These are phyloP conservation scores for Nitzschia sp. DNA, from an alignment of 108 stramenopile species.

Conservation along the genomic window DNA sequence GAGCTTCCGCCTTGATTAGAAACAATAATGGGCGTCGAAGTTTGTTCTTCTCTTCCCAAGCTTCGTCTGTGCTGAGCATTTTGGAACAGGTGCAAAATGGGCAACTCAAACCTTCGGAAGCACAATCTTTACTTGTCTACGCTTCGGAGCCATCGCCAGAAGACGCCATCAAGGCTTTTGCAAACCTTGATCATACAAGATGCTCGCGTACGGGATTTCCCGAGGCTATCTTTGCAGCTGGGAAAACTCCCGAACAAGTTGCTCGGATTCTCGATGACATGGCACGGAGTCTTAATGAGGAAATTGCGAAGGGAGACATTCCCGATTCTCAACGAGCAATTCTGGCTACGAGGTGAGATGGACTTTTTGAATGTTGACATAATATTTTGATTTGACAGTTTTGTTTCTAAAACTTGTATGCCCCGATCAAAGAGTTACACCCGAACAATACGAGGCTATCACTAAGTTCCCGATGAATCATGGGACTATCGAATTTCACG, in stretches of 20 bases:
- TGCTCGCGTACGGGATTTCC: slow-evolving; percentile 78
- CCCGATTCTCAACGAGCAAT: slow-evolving; percentile 48
- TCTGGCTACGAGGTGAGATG: slow-evolving; percentile 70
- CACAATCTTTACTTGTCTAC: slow-evolving; percentile 18
- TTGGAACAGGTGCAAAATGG: slow-evolving; percentile 31
- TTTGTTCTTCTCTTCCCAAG: background rate
- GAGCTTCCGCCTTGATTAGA: too few species aligned
- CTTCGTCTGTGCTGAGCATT: slow-evolving; percentile 13
- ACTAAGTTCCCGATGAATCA: slow-evolving; percentile 46
- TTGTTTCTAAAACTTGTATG: background rate
- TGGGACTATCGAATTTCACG: slow-evolving; percentile 66
- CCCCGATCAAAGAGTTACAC: slow-evolving; percentile 25
- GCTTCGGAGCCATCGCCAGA: slow-evolving; percentile 26
- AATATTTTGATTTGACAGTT: background rate
- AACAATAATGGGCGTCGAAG: too few species aligned
- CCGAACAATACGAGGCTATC: slow-evolving; percentile 42
- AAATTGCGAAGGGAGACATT: slow-evolving; percentile 13
- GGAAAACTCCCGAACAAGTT: slow-evolving; percentile 78
- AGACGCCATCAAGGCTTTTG: slow-evolving; percentile 64
- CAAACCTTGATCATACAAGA: slow-evolving; percentile 81
- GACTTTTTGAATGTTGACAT: background rate
- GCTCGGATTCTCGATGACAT: slow-evolving; percentile 82
- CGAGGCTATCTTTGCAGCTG: slow-evolving; percentile 82
- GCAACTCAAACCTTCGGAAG: slow-evolving; percentile 19
- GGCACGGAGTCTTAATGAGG: slow-evolving; percentile 70